Percentiles rank a stretch among this genome's conserved stretches.
phyloP scores from a whole-genome alignment of 345 rosid genomes.

The Citrus sp. region DNA sequence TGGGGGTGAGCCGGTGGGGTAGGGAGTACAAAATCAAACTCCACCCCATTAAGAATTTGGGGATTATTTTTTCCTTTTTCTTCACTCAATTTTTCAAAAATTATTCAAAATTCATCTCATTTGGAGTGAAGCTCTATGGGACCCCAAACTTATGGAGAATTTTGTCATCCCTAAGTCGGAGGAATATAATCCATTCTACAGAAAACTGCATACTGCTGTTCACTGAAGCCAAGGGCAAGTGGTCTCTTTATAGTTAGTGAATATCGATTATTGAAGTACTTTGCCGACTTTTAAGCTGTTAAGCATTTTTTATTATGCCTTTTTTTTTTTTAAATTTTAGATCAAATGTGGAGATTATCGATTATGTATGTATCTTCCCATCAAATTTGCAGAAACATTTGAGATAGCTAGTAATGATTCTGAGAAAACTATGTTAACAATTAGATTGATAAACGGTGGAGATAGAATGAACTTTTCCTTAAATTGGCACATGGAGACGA shows the following conservation, averaged over 20 bases:
- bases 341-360: too few species aligned
- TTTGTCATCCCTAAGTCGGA: background rate
- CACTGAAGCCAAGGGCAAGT: background rate
- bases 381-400: background rate
- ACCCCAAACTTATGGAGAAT: too few species aligned
- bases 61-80: too few species aligned
- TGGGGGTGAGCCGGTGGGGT: too few species aligned
- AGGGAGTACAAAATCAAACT: too few species aligned
- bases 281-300: background rate
- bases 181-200: background rate
- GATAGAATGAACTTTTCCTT: background rate
- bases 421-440: too few species aligned
- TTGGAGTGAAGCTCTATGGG: too few species aligned
- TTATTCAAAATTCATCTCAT: too few species aligned
- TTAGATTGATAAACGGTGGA: background rate
- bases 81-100: rapidly evolving
- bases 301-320: background rate
- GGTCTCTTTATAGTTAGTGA: background rate
- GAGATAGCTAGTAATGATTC: background rate
- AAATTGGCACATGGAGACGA: background rate
- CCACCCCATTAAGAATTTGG: too few species aligned
- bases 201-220: background rate
- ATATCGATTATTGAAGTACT: too few species aligned
- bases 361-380: background rate
- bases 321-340: too few species aligned